Conservation (phyloP, 352 stramenopile genomes). For the Phytophthora brassicae region DNA sequence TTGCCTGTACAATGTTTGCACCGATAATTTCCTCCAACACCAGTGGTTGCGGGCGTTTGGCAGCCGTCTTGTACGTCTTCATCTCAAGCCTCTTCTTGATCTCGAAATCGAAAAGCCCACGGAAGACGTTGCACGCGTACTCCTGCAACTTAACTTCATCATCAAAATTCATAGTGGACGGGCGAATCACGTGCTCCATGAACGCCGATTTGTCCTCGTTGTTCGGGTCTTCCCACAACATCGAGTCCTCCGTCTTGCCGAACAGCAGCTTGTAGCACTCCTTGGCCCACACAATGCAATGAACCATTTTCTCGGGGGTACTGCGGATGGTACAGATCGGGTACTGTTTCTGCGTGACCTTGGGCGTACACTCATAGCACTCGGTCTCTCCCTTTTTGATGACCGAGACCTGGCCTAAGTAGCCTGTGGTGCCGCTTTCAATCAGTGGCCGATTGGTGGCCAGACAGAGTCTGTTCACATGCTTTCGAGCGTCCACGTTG, state of each 20-base stretch:
- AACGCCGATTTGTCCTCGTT: slow-evolving; percentile 86
- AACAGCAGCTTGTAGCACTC: slow-evolving; percentile 91
- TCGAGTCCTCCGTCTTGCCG: slow-evolving; percentile 86
- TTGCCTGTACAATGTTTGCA: slow-evolving; percentile 39
- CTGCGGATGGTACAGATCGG: slow-evolving; percentile 99
- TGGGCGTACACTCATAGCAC: slow-evolving; percentile 99
- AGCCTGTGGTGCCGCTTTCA: slow-evolving; percentile 98
- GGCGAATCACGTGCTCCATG: slow-evolving; percentile 72
- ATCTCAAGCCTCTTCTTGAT: slow-evolving; percentile 96
- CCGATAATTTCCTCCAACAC: slow-evolving; percentile 63
- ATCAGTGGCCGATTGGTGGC: slow-evolving; percentile 87
- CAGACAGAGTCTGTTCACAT: slow-evolving; percentile 99
- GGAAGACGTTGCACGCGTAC: slow-evolving; percentile 82
- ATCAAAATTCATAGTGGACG: slow-evolving; percentile 46
- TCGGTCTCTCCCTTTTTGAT: slow-evolving; percentile 97
- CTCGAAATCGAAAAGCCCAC: slow-evolving; percentile 93
- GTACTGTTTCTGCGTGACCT: slow-evolving; percentile 97
- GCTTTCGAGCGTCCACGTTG: slow-evolving; percentile 98
- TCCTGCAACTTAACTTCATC: slow-evolving; percentile 41
- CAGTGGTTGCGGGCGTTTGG: slow-evolving; percentile 86
- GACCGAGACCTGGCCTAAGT: slow-evolving; percentile 97
- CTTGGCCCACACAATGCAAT: slow-evolving; percentile 99
- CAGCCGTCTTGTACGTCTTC: slow-evolving; percentile 96
- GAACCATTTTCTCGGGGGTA: slow-evolving; percentile 98
- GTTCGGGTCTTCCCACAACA: slow-evolving; percentile 93